A percentile compares a stretch with the other conserved stretches of the same genome.
phyloP scores from a whole-genome alignment of 2,329 filamentous ascomycete species.

The Fusarium dlaminii region DNA sequence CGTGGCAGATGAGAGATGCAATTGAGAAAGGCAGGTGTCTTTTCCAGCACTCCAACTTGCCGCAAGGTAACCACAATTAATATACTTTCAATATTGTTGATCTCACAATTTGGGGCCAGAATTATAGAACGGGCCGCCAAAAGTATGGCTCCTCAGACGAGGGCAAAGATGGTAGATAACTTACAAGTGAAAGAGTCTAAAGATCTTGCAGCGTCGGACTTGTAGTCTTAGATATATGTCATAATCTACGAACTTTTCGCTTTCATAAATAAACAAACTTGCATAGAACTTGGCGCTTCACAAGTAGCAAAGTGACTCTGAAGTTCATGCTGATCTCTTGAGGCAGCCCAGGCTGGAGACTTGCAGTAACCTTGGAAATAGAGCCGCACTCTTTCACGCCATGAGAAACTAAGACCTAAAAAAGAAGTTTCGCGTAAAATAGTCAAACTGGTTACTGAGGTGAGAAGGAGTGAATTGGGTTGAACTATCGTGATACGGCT shows the following conservation, averaged over 20 bases:
- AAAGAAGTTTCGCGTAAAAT: fast-evolving
- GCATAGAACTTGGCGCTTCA: background rate
- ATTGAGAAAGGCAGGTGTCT: no score
- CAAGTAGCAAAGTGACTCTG: background rate
- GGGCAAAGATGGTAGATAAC: no score
- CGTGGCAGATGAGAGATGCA: no score
- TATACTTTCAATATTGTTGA: background rate
- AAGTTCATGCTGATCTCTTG: fast-evolving
- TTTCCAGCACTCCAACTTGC: no score
- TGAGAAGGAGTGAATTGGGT: background rate
- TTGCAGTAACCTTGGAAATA: background rate
- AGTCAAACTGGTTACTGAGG: fast-evolving
- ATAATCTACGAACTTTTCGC: background rate
- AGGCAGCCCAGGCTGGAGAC: background rate
- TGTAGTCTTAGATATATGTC: background rate
- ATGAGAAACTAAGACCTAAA: fast-evolving
- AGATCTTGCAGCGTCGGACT: background rate
- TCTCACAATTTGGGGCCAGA: background rate
- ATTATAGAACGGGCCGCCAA: no score
- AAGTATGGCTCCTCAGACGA: no score
- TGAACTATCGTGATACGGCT: background rate
- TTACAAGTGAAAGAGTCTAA: no score
- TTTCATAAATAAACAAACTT: background rate
- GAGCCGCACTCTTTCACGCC: fast-evolving
- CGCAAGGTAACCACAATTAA: no score